phyloP scores from a whole-genome alignment of 169 alveolate genomes.

The Cystoisospora suis region DNA sequence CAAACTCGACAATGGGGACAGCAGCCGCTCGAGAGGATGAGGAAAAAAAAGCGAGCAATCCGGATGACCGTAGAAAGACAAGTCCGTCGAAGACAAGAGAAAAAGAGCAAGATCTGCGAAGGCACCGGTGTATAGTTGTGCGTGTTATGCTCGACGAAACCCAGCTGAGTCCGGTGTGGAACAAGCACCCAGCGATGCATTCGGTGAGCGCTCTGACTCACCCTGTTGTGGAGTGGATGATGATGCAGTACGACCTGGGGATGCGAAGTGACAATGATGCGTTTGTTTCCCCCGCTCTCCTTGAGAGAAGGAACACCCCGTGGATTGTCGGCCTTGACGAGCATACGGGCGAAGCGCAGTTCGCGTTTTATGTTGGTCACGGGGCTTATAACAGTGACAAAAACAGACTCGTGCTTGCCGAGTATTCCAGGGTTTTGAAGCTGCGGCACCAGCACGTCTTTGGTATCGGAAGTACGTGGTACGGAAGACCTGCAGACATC shows the following conservation, averaged over 20 bases:
- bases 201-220: constrained; percentile 16
- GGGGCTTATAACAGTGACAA: background rate
- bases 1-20: background rate
- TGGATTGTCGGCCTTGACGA: background rate
- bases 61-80: background rate
- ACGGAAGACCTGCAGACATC: constrained; percentile 20
- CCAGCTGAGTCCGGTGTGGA: background rate
- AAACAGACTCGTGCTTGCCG: background rate
- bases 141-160: background rate
- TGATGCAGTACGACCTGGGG: constrained; percentile 19
- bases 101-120: background rate
- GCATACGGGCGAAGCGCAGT: constrained; percentile 1
- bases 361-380: background rate
- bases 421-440: background rate
- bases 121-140: constrained; percentile 1
- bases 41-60: background rate
- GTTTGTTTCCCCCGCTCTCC: background rate
- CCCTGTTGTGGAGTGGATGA: background rate
- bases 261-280: constrained; percentile 19
- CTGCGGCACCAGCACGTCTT: background rate
- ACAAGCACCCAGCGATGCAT: constrained; percentile 5
- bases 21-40: background rate
- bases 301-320: background rate
- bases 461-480: constrained; percentile 13
- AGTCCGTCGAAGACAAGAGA: background rate